A percentile compares a stretch with the other conserved stretches of the same genome.
Conservation (phyloP, 257 asterid species). For the Haberlea rhodopensis region DNA sequence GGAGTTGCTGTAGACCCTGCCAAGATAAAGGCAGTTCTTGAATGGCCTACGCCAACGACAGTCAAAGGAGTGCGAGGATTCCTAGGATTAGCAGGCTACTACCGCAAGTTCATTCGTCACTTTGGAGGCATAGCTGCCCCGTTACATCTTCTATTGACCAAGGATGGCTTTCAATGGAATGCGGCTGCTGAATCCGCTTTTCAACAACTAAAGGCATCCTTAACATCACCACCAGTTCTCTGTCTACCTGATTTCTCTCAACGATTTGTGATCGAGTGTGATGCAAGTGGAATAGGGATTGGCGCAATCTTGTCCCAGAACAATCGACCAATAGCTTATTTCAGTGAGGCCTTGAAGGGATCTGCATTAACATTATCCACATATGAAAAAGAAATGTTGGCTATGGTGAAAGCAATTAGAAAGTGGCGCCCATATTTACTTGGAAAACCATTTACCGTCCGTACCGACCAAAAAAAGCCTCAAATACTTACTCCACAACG, state of each 20-base stretch:
- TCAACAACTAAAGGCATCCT: too few species aligned
- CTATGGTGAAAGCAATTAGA: not conserved
- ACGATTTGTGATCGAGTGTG: too few species aligned
- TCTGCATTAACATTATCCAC: slow-evolving; percentile 6
- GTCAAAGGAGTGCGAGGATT: not conserved
- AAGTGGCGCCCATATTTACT: slow-evolving; percentile 11
- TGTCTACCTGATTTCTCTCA: too few species aligned
- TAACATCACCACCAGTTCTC: too few species aligned
- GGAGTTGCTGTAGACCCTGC: not conserved
- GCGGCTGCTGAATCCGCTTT: not conserved
- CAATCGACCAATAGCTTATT: not conserved
- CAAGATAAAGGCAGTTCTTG: not conserved
- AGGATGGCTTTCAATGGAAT: slow-evolving; percentile 11
- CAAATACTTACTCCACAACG: not conserved
- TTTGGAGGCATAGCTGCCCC: not conserved
- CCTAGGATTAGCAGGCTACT: not conserved
- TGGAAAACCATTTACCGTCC: not conserved
- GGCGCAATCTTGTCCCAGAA: not conserved
- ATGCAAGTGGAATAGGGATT: slow-evolving; percentile 1
- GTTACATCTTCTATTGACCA: not conserved
- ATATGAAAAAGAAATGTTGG: slow-evolving; percentile 10
- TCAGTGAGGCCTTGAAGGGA: slow-evolving; percentile 8
- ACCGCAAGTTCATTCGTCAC: not conserved
- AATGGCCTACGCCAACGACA: not conserved
- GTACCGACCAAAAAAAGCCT: not conserved